Evolutionary conservation across 371 early-diverging fungal species (phyloP).

Genomic region (Syncephalastrum sp.): DNA sequence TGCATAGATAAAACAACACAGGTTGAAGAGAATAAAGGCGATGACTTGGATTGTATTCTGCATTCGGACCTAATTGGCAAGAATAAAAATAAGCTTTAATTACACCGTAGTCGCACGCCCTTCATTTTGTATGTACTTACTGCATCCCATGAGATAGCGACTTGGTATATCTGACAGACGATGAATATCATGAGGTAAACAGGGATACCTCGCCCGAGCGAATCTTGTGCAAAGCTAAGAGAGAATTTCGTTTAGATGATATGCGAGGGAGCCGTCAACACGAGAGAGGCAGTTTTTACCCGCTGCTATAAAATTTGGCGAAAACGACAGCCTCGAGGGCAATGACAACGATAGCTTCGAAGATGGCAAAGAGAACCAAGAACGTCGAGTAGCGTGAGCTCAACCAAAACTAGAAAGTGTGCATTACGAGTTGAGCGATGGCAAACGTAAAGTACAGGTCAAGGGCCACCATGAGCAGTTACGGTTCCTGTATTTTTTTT

Average conservation of each 20-base stretch:
- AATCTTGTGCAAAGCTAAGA: conserved; percentile 22
- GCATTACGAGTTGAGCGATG: conserved; percentile 1
- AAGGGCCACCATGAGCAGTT: background rate
- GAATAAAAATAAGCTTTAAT: conserved; percentile 3
- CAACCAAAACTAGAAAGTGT: conserved; percentile 29
- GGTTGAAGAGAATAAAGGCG: conserved; percentile 78
- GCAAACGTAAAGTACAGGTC: background rate
- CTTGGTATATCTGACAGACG: conserved; percentile 70
- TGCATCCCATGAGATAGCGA: conserved; percentile 74
- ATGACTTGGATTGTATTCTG: conserved; percentile 90
- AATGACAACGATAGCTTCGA: conserved; percentile 74
- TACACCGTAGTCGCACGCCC: background rate
- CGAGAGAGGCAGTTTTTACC: conserved; percentile 5
- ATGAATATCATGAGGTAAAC: conserved; percentile 81
- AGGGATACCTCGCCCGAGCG: conserved; percentile 54
- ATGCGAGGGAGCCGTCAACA: too few species aligned
- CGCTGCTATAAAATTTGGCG: conserved; percentile 47
- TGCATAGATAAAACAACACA: conserved; percentile 76
- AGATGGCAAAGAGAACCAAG: conserved; percentile 41
- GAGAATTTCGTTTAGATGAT: background rate
- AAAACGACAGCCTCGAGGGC: conserved; percentile 65
- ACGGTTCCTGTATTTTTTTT: background rate
- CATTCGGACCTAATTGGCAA: conserved; percentile 58
- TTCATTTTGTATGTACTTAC: conserved; percentile 43
- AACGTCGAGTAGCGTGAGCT: conserved; percentile 45